Conservation (phyloP, 1,284 basidiomycete species). For the Polyporus tsugae region DNA sequence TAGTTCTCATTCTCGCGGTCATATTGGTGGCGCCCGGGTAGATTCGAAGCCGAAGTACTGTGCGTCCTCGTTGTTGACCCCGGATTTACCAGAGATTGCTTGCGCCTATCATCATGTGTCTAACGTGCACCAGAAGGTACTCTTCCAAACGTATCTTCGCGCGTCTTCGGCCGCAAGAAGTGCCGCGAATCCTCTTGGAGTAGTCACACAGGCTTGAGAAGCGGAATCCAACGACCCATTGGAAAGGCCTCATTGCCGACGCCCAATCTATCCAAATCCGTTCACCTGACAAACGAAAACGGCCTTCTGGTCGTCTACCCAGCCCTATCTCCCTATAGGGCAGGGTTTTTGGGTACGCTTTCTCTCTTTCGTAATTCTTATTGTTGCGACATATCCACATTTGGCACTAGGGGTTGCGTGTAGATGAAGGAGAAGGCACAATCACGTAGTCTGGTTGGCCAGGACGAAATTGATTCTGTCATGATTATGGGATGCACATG, state of each 20-base stretch:
- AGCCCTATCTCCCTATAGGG: background rate
- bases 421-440: background rate
- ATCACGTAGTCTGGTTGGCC: background rate
- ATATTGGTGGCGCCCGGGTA: background rate
- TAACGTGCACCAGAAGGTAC: background rate
- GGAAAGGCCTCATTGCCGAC: background rate
- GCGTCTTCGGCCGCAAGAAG: background rate
- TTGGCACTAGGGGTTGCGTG: background rate
- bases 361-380: background rate
- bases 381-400: background rate
- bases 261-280: slow-evolving; percentile 1
- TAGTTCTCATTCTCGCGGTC: slow-evolving; percentile 8
- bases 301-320: background rate
- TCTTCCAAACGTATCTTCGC: background rate
- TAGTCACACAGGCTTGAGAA: background rate
- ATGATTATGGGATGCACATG: background rate
- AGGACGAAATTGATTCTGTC: slow-evolving; percentile 1
- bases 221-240: background rate
- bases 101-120: background rate
- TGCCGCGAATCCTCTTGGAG: background rate
- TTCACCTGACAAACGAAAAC: background rate
- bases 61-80: background rate
- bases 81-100: background rate
- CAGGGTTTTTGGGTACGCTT: background rate
- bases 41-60: background rate